Percentiles rank a stretch among this genome's conserved stretches.
phyloP scores from a whole-genome alignment of 352 stramenopile genomes.

The Aphanomyces astaci region DNA sequence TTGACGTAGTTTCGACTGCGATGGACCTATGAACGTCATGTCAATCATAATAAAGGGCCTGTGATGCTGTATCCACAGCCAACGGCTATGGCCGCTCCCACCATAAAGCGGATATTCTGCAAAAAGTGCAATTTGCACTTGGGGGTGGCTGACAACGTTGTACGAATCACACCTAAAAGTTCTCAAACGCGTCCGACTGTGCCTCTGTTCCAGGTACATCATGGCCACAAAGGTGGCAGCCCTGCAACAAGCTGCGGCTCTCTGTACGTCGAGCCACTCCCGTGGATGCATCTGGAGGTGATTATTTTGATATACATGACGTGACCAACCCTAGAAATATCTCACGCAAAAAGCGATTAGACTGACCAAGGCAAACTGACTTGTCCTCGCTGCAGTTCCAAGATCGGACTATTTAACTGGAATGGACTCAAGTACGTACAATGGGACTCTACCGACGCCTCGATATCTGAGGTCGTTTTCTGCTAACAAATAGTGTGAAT shows the following conservation, averaged over 20 bases:
- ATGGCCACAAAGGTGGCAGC: not conserved
- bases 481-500: no score
- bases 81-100: slow-evolving; percentile 22
- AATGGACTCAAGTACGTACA: slow-evolving; percentile 63
- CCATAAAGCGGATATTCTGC: slow-evolving; percentile 33
- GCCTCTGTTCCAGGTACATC: not conserved
- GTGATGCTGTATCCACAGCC: slow-evolving; percentile 21
- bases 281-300: slow-evolving; percentile 46
- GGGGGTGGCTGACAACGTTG: slow-evolving; percentile 42
- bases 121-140: slow-evolving; percentile 54
- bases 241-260: slow-evolving; percentile 20
- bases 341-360: slow-evolving; percentile 11
- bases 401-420: slow-evolving; percentile 74
- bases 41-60: not conserved
- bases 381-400: slow-evolving; percentile 58
- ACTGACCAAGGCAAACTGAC: slow-evolving; percentile 49
- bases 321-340: no score
- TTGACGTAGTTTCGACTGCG: slow-evolving; percentile 35
- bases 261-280: slow-evolving; percentile 55
- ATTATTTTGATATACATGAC: no score
- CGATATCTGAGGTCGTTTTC: no score
- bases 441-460: no score
- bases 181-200: not conserved
- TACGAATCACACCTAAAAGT: slow-evolving; percentile 8
- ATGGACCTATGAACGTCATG: not conserved